phyloP scores from a whole-genome alignment of 371 early-diverging fungal genomes.

The Mortierella sp. region DNA sequence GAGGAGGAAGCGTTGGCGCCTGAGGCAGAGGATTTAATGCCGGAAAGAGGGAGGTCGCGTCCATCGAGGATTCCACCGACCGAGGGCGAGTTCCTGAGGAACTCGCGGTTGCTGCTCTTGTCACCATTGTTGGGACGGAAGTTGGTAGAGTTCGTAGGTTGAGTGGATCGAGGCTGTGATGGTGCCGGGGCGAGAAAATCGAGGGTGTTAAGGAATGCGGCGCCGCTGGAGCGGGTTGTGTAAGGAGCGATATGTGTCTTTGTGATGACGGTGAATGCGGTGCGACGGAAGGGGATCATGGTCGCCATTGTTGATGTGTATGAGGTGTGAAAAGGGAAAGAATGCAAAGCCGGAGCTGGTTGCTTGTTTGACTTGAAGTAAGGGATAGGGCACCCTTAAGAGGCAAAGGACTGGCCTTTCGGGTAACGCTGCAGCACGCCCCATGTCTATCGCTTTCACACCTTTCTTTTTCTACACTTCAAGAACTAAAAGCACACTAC shows the following conservation, averaged over 20 bases:
- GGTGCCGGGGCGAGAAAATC: constrained; percentile 41
- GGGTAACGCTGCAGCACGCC: neutral
- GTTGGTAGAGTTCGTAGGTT: constrained; percentile 7
- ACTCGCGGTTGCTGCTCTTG: constrained; percentile 27
- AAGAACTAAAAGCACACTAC: neutral
- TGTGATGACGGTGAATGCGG: constrained; percentile 20
- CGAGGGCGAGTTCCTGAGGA: constrained; percentile 4
- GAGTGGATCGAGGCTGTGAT: constrained; percentile 6
- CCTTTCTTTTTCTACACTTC: neutral
- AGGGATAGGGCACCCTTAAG: constrained; percentile 19
- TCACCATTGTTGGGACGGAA: constrained; percentile 8
- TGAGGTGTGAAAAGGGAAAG: neutral
- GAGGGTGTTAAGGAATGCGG: constrained; percentile 39
- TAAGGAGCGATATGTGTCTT: constrained; percentile 16
- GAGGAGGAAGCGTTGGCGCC: neutral
- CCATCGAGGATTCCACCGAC: neutral
- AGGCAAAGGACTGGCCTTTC: constrained; percentile 9
- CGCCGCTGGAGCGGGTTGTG: constrained; percentile 43
- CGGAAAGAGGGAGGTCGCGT: neutral
- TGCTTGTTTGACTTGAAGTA: neutral
- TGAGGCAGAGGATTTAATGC: neutral
- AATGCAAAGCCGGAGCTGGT: neutral
- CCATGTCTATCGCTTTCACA: neutral
- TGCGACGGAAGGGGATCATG: constrained; percentile 40
- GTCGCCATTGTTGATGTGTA: constrained; percentile 1